These are phyloP conservation scores for Candida buenavistaensis DNA, from an alignment of 1,139 yeast species.

Conservation along the genomic window DNA sequence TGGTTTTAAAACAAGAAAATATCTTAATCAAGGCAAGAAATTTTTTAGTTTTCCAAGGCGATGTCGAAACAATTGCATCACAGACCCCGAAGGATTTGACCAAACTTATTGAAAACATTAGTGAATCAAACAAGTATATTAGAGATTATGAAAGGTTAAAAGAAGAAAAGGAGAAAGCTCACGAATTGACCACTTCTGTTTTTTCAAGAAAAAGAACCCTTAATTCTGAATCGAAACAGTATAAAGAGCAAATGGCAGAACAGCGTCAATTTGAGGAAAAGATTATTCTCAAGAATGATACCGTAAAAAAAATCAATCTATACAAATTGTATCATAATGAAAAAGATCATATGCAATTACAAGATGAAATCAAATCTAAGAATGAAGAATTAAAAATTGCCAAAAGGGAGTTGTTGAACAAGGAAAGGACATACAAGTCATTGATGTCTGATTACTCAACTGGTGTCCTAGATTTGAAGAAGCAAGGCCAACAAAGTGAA, in stretches of 20 bases:
- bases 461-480: slow-evolving; percentile 41
- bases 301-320: slow-evolving; percentile 52
- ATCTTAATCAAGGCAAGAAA: slow-evolving; percentile 88
- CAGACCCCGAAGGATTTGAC: slow-evolving; percentile 81
- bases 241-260: slow-evolving; percentile 73
- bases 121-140: slow-evolving; percentile 73
- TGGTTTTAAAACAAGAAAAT: slow-evolving; percentile 72
- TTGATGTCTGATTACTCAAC: slow-evolving; percentile 48
- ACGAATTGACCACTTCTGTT: slow-evolving; percentile 62
- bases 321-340: slow-evolving; percentile 73
- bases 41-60: slow-evolving; percentile 95
- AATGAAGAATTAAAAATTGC: slow-evolving; percentile 29
- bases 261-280: slow-evolving; percentile 67
- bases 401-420: slow-evolving; percentile 22
- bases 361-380: slow-evolving; percentile 25
- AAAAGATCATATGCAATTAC: slow-evolving; percentile 35
- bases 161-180: slow-evolving; percentile 67
- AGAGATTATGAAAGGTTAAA: slow-evolving; percentile 68
- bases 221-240: slow-evolving; percentile 76
- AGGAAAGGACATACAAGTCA: slow-evolving; percentile 29
- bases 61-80: slow-evolving; percentile 90
- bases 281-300: slow-evolving; percentile 45
- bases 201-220: slow-evolving; percentile 73
- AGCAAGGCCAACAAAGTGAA: slow-evolving; percentile 39
- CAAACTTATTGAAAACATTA: slow-evolving; percentile 72